phyloP scores from a whole-genome alignment of 257 asterid species.

The Solanum virginianum region DNA sequence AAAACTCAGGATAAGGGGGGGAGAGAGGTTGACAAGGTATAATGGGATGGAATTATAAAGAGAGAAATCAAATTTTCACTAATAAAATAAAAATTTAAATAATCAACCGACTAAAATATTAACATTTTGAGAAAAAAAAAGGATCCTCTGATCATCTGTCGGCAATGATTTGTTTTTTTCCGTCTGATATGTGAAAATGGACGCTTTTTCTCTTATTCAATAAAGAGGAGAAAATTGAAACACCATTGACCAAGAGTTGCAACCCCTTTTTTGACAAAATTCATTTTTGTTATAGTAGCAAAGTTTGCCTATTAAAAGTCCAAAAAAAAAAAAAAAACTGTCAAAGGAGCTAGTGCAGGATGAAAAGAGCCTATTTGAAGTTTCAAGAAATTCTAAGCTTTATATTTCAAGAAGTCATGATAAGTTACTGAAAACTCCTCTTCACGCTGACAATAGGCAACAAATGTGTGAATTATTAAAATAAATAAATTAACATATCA shows the following conservation, averaged over 20 bases:
- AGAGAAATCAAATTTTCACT: accelerated
- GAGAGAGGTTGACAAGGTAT: too few relatives aligned
- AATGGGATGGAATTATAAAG: neutral
- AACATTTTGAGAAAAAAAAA: too few relatives aligned
- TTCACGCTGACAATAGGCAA: too few relatives aligned
- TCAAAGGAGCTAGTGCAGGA: neutral
- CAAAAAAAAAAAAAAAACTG: too few relatives aligned
- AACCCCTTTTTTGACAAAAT: neutral
- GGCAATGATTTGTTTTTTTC: neutral
- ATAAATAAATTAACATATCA: neutral
- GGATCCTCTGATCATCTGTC: neutral
- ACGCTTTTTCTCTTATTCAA: neutral
- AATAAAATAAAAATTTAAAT: neutral
- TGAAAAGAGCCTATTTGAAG: neutral
- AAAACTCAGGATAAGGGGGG: too few relatives aligned
- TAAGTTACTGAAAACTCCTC: too few relatives aligned
- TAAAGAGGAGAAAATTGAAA: neutral
- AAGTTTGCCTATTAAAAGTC: neutral
- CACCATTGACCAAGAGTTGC: neutral
- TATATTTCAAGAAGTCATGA: too few relatives aligned
- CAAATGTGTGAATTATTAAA: too few relatives aligned
- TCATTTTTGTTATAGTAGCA: neutral
- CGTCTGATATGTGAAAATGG: neutral
- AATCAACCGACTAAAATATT: neutral
- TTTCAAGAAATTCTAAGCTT: too few relatives aligned